Base-by-base conservation (phyloP, 495 filamentous ascomycete species). In the Aspergillus incahuasiensis region DNA sequence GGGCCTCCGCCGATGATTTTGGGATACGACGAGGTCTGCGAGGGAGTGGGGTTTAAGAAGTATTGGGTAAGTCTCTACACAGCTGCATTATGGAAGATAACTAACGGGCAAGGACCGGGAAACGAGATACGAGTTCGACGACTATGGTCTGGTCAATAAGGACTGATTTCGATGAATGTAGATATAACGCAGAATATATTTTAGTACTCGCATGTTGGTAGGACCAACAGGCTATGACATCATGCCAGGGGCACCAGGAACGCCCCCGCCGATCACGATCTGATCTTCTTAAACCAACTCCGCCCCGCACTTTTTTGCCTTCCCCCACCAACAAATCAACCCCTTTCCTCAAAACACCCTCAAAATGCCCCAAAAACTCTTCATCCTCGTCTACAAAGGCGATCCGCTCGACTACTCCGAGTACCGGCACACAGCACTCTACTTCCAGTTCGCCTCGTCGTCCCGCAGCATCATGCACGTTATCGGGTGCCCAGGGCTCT, bases 31-130 rank as follows among this genome's bases (percentile, higher is more conserved):
- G 64, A 76, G 54, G 68, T 74, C 5, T 72, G 67, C 41, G 68
- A 71, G 54, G 70, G 68, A 18, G 70, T 76, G 18, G 73, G 73
- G 7, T 74, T 76, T 44, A 68, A 66, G 28, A 61, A 66, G 45
- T 76, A 75, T 48, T 75, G 71, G 72, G 71, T 72, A 52, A 50
- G 61, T 65, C 18, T 40, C 15, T 40, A 38, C 5, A 4, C 15
- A 16, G 4, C 38, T 6, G 50, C 21, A 11, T n/a, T 13, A 3
- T 28, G 3, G 7, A 51, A 15, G 15, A 41, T 25, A 39, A 20
- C 59, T 65, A 18, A 61, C 44, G 19, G 3, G 2, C 0, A 5
- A 66, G 66, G 57, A 66, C 16, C 55, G 43, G 12, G 62, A 66
- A 57, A 54, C 52, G 43, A 54, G 60, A 48, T 69, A 65, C 25